phyloP scores from a whole-genome alignment of 768 basidiomycete genomes.

The Russula earlei region DNA sequence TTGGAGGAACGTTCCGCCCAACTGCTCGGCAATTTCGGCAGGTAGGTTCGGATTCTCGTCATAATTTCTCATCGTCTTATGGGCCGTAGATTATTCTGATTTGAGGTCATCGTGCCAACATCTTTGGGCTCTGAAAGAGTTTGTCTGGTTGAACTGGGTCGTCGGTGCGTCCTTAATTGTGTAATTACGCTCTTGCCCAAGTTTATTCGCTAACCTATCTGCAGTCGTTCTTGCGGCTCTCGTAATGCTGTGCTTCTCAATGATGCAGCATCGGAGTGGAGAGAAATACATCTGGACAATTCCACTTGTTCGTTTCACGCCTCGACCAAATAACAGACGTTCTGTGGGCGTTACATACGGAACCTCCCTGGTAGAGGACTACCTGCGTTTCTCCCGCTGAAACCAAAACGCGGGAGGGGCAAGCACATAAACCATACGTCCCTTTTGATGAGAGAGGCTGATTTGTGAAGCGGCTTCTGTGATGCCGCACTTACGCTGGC shows the following conservation, averaged over 20 bases:
- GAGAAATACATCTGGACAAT: too few relatives aligned
- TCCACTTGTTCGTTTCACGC: too few relatives aligned
- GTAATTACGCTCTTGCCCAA: too few relatives aligned
- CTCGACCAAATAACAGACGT: not conserved
- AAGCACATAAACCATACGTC: not conserved
- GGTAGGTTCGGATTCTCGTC: conserved; percentile 20
- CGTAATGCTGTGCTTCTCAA: conserved; percentile 36
- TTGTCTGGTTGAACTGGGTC: conserved; percentile 30
- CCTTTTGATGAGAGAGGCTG: not conserved
- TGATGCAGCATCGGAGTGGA: conserved; percentile 28
- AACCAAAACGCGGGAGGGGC: not conserved
- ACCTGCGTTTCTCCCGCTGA: not conserved
- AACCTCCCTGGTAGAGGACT: too few relatives aligned
- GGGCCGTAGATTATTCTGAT: too few relatives aligned
- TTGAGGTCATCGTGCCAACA: too few relatives aligned
- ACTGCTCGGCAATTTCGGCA: conserved; percentile 39
- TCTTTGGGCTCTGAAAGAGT: too few relatives aligned
- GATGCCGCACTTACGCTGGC: not conserved
- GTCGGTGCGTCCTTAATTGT: conserved; percentile 32
- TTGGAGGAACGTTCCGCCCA: conserved; percentile 37
- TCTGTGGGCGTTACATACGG: too few relatives aligned
- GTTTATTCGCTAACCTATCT: not conserved
- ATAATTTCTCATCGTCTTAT: not conserved
- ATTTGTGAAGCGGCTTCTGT: not conserved
- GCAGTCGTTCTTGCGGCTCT: conserved; percentile 34